Conservation (phyloP, 441 rosid genomes). For the Arabidopsis hybrid region DNA sequence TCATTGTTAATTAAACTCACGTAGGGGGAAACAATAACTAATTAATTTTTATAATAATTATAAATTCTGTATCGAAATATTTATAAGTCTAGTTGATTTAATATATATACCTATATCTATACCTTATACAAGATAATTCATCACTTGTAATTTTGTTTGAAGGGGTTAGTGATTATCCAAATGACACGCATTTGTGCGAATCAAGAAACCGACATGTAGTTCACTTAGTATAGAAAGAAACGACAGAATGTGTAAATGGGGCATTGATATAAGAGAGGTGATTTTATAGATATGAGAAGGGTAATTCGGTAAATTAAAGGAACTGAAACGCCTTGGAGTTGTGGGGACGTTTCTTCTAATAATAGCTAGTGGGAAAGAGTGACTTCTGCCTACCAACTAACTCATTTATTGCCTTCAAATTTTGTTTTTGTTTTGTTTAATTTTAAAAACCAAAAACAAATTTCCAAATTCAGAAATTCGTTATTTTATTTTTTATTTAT, state of each 20-base stretch:
- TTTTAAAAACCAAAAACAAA: slow-evolving; percentile 5
- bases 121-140: neutral
- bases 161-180: neutral
- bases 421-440: neutral
- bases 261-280: slow-evolving; percentile 11
- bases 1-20: slow-evolving; percentile 22
- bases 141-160: neutral
- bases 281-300: neutral
- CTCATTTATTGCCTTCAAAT: slow-evolving; percentile 38
- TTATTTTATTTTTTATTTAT: neutral
- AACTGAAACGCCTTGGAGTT: slow-evolving; percentile 37
- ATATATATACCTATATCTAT: too few species aligned
- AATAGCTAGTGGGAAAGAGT: slow-evolving; percentile 42
- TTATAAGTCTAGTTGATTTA: neutral
- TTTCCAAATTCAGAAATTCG: slow-evolving; percentile 5
- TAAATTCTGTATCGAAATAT: neutral
- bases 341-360: slow-evolving; percentile 39
- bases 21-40: neutral
- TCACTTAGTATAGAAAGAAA: neutral
- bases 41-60: neutral
- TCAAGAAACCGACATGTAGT: slow-evolving; percentile 8
- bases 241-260: slow-evolving; percentile 4
- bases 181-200: neutral
- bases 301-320: slow-evolving; percentile 2
- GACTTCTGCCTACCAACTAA: slow-evolving; percentile 47